Evolutionary conservation across 169 alveolate species (phyloP).

Genomic region (Babesia ovata): DNA sequence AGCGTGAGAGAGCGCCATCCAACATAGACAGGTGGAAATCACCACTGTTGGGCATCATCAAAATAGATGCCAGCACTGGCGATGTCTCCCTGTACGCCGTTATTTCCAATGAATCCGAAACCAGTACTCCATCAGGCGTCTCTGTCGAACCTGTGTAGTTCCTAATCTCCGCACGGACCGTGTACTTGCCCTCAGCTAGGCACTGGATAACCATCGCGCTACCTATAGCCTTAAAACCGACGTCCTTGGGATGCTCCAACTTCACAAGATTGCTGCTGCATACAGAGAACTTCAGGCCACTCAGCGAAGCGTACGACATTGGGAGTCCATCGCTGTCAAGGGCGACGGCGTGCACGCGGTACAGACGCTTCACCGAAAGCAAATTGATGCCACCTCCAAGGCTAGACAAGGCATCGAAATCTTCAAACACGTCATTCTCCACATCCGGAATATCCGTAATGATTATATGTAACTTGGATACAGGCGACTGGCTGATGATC

Average conservation of each 20-base stretch:
- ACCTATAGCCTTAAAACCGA: slow-evolving; percentile 9
- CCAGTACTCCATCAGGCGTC: slow-evolving; percentile 2
- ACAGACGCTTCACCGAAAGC: slow-evolving; percentile 21
- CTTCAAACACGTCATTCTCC: slow-evolving; percentile 5
- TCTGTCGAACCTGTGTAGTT: neutral
- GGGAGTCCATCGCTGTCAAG: slow-evolving; percentile 21
- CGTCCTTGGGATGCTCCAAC: slow-evolving; percentile 25
- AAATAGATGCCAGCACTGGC: slow-evolving; percentile 18
- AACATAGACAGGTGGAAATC: slow-evolving; percentile 30
- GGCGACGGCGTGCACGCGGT: slow-evolving; percentile 37
- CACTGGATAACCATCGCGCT: slow-evolving; percentile 25
- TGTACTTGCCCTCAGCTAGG: slow-evolving; percentile 41
- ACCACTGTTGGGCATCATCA: slow-evolving; percentile 40
- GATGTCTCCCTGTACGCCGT: slow-evolving; percentile 37
- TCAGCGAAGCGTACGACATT: slow-evolving; percentile 28
- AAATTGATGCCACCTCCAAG: slow-evolving; percentile 1
- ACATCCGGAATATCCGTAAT: slow-evolving; percentile 12
- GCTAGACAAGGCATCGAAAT: slow-evolving; percentile 7
- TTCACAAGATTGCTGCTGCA: slow-evolving; percentile 25
- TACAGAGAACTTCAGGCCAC: slow-evolving; percentile 22
- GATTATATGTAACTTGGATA: slow-evolving; percentile 20
- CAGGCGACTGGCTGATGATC: slow-evolving; percentile 5
- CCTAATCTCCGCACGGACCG: slow-evolving; percentile 36
- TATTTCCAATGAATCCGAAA: slow-evolving; percentile 26
- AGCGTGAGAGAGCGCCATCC: slow-evolving; percentile 11